Base-by-base conservation (phyloP, 352 stramenopile genomes). In the Globisporangium canariense region DNA sequence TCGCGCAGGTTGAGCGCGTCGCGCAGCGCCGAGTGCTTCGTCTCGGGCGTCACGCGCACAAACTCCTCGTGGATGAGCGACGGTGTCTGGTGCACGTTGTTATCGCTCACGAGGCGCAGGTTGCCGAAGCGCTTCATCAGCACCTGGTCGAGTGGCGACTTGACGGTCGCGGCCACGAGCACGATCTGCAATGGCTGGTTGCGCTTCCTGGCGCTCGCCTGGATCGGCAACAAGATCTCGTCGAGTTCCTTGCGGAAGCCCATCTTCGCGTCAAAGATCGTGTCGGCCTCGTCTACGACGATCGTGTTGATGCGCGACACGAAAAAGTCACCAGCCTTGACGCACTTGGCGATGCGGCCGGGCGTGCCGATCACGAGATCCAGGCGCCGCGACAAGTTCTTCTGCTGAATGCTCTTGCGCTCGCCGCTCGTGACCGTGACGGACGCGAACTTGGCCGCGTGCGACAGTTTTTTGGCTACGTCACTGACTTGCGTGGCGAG, bases 221-320 rank as follows among this genome's bases (percentile, higher is more conserved):
- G 78, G 47, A 93, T 84, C 1, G 83, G 74, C 1, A 58, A 69
- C 14, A 95, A 67, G 20, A 95, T 80, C 8, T 75, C 80, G 59
- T 95, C 85, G 16, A 95, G 66, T 61, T 92, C 81, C 25, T 70
- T 79, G 3, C 78, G 75, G 62, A 95, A 95, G 8, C 86, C 86
- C 81, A 92, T 91, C 58, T 92, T 93, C 47, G 79, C 81, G 60
- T 93, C 85, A 20, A 95, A 78, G 2, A 95, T 57, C 58, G 81
- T 93, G 50, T 95, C 86, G 8, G 86, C 86, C 61, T 95, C 86
- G 60, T 95, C 86, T 7, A 91, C 57, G 41, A 93, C 78, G 51
- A 93, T 56, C 4, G 81, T 90, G 40, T 77, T 64, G 45, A 93
- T 74, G 3, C 73, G 77, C n/a, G 84, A 93, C n/a, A 95, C 68